A percentile compares a stretch with the other conserved stretches of the same genome.
Evolutionary conservation across 768 basidiomycete genomes (phyloP).

Genomic region (Astraeus odoratus): DNA sequence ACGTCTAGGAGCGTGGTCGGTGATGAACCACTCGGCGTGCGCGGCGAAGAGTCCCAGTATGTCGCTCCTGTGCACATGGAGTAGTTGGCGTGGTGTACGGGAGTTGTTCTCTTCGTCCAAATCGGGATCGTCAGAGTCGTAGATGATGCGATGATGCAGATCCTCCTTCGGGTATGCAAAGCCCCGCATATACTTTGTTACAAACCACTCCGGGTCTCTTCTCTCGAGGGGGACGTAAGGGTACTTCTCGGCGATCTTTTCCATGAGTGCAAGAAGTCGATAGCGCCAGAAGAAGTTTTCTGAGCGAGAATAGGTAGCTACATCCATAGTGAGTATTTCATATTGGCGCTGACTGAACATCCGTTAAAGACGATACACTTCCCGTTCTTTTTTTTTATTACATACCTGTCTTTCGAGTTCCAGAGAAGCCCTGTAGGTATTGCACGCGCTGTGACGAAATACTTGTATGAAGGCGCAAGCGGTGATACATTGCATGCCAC

Average conservation of each 20-base stretch:
- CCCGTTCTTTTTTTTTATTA: neutral
- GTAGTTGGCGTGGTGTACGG: conserved; percentile 33
- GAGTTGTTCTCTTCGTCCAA: conserved; percentile 23
- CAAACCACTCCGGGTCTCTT: conserved; percentile 1
- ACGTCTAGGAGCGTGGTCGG: conserved; percentile 33
- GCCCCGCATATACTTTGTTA: neutral
- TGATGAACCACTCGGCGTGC: conserved; percentile 54
- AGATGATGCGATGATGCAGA: conserved; percentile 24
- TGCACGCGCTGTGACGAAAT: conserved; percentile 15
- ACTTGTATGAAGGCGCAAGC: neutral
- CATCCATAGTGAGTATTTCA: conserved; percentile 40
- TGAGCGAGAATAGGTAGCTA: conserved; percentile 34
- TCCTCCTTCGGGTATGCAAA: conserved; percentile 9
- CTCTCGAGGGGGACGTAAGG: conserved; percentile 25
- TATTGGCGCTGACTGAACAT: conserved; percentile 36
- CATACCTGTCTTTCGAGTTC: conserved; percentile 24
- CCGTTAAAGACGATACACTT: conserved; percentile 1
- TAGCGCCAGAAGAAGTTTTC: conserved; percentile 47
- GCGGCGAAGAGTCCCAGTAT: conserved; percentile 44
- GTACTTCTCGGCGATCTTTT: conserved; percentile 35
- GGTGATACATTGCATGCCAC: conserved; percentile 3
- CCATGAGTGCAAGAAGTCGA: conserved; percentile 40
- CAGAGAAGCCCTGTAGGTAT: conserved; percentile 29
- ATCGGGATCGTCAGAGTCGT: conserved; percentile 25
- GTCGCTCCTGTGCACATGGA: conserved; percentile 45